Conservation (phyloP, 768 basidiomycete species). For the button mushroom (Agaricus bisporus) region DNA sequence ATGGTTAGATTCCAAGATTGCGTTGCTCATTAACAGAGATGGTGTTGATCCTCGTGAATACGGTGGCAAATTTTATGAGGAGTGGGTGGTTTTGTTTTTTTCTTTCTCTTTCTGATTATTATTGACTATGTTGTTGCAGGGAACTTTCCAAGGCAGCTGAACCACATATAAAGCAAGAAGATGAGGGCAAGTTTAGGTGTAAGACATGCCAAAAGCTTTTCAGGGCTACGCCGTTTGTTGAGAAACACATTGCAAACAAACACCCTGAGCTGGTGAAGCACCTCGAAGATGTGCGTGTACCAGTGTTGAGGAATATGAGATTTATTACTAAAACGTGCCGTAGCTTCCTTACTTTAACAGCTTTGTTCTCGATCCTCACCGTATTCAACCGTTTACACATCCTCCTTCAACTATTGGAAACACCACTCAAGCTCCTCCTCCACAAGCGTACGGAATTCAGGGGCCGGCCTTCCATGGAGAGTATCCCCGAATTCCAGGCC, state of each 20-base stretch:
- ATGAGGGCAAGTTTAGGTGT: conserved; percentile 95
- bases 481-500: conserved; percentile 24
- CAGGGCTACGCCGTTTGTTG: conserved; percentile 94
- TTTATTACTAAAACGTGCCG: neutral
- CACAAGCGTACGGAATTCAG: conserved; percentile 81
- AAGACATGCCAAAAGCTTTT: conserved; percentile 96
- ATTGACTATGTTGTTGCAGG: conserved; percentile 33
- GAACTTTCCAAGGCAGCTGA: conserved; percentile 77
- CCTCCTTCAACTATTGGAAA: conserved; percentile 66
- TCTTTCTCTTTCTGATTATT: neutral
- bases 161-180: conserved; percentile 87
- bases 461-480: conserved; percentile 41
- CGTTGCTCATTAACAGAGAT: conserved; percentile 70
- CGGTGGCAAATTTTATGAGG: conserved; percentile 85
- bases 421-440: conserved; percentile 63
- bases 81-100: conserved; percentile 40
- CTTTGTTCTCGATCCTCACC: conserved; percentile 94
- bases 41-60: conserved; percentile 83
- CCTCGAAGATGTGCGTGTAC: conserved; percentile 67
- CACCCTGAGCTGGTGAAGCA: conserved; percentile 80
- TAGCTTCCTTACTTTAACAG: conserved; percentile 91
- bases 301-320: neutral
- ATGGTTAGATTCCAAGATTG: conserved; percentile 82
- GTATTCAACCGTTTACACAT: conserved; percentile 80
- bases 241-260: conserved; percentile 96